phyloP scores from a whole-genome alignment of 2,329 filamentous ascomycete genomes.

The Colletotrichum orchidophilum region DNA sequence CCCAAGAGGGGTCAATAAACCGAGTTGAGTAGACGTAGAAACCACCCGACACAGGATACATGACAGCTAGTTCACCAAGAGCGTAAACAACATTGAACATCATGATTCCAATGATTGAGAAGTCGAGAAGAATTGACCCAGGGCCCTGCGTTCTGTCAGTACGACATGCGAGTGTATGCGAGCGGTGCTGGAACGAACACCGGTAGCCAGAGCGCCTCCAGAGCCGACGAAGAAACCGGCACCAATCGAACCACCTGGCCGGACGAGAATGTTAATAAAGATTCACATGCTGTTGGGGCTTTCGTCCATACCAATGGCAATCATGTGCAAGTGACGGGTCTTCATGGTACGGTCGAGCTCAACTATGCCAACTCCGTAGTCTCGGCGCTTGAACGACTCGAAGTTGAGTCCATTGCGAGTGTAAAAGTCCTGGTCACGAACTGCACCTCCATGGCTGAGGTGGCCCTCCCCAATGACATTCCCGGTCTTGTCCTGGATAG shows the following conservation, averaged over 20 bases:
- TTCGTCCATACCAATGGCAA: slow-evolving; percentile 50
- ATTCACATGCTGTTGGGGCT: no score
- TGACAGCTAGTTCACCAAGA: slow-evolving; percentile 65
- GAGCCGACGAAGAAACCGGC: slow-evolving; percentile 71
- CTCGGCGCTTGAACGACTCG: slow-evolving; percentile 37
- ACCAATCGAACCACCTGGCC: slow-evolving; percentile 55
- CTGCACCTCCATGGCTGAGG: neutral
- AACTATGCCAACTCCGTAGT: slow-evolving; percentile 34
- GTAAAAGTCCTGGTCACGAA: slow-evolving; percentile 27
- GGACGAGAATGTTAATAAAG: neutral
- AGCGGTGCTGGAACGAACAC: slow-evolving; percentile 46
- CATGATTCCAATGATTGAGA: slow-evolving; percentile 61
- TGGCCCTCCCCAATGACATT: neutral
- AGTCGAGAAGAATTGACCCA: slow-evolving; percentile 49
- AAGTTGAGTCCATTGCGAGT: slow-evolving; percentile 38
- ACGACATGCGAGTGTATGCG: neutral
- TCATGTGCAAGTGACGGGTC: slow-evolving; percentile 61
- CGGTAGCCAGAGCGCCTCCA: slow-evolving; percentile 57
- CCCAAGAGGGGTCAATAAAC: slow-evolving; percentile 67
- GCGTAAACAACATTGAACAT: slow-evolving; percentile 67
- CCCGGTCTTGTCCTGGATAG: neutral
- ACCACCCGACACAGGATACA: slow-evolving; percentile 66
- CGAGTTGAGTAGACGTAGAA: slow-evolving; percentile 66
- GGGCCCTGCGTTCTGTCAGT: slow-evolving; percentile 40
- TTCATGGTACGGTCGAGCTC: slow-evolving; percentile 48